Evolutionary conservation across 768 basidiomycete genomes (phyloP).

Genomic region (Kwoniella dendrophila): DNA sequence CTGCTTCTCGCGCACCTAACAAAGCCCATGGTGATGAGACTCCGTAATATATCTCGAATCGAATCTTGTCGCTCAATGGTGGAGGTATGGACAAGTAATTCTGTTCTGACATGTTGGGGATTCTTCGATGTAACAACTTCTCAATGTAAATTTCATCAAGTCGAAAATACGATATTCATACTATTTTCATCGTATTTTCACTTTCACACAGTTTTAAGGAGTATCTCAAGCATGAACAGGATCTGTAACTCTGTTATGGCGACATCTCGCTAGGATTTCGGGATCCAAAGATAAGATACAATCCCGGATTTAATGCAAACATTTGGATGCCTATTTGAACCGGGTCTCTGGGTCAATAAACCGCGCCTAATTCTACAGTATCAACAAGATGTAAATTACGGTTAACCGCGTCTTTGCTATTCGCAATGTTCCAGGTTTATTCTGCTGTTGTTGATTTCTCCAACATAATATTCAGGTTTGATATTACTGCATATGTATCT

Average conservation of each 20-base stretch:
- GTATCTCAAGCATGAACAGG: too few species aligned
- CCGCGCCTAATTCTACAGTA: too few species aligned
- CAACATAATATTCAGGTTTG: too few species aligned
- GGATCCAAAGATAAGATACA: constrained; percentile 11
- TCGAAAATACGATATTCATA: too few species aligned
- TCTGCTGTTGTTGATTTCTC: too few species aligned
- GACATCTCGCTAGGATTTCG: background rate
- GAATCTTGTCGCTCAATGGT: constrained; percentile 21
- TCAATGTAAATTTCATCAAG: too few species aligned
- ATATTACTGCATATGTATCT: too few species aligned
- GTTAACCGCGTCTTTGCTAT: constrained; percentile 12
- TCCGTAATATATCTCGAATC: constrained; percentile 40
- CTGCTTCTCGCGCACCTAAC: constrained; percentile 34
- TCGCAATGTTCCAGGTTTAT: constrained; percentile 23
- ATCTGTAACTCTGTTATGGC: background rate
- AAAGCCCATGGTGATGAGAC: constrained; percentile 45
- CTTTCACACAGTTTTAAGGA: too few species aligned
- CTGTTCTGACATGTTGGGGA: background rate
- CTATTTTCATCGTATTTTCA: too few species aligned
- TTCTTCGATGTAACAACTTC: background rate
- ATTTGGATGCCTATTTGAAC: background rate
- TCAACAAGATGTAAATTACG: background rate
- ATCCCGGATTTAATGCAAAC: background rate
- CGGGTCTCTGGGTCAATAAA: too few species aligned
- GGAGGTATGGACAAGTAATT: constrained; percentile 23